A percentile compares a stretch with the other conserved stretches of the same genome.
phyloP scores from a whole-genome alignment of 2,329 filamentous ascomycete genomes.

The Aspergillus pseudoviridinutans region DNA sequence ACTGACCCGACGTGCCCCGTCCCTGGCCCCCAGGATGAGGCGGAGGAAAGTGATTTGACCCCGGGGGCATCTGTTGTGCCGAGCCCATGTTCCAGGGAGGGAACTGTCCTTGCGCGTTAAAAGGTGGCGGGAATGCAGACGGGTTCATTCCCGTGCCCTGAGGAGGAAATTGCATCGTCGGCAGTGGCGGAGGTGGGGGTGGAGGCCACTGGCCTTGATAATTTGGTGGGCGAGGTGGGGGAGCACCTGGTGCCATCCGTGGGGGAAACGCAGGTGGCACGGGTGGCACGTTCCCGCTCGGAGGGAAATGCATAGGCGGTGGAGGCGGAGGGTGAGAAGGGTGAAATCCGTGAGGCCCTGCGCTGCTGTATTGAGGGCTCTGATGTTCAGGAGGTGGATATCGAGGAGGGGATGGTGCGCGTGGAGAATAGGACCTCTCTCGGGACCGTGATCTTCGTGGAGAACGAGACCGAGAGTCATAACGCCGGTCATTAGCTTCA shows the following conservation, averaged over 20 bases:
- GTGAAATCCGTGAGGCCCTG: conserved; percentile 11
- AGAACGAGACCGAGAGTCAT: conserved; percentile 25
- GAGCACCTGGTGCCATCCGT: neutral
- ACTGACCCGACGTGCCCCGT: conserved; percentile 8
- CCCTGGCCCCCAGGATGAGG: conserved; percentile 24
- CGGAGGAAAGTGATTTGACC: conserved; percentile 31
- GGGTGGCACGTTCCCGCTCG: neutral
- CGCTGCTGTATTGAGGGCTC: conserved; percentile 2
- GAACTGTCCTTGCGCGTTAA: conserved; percentile 19
- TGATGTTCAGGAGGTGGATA: conserved; percentile 1
- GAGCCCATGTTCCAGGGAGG: conserved; percentile 18
- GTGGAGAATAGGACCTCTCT: conserved; percentile 33
- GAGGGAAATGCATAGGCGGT: conserved; percentile 6
- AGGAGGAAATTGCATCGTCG: conserved; percentile 12
- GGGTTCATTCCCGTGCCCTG: conserved; percentile 2
- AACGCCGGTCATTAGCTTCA: conserved; percentile 10
- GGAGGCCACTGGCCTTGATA: conserved; percentile 20
- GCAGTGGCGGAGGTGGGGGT: conserved; percentile 17
- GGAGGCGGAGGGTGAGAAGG: conserved; percentile 19
- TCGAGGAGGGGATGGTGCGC: conserved; percentile 17
- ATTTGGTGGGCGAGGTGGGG: conserved; percentile 16
- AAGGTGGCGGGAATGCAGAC: conserved; percentile 25
- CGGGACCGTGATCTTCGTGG: conserved; percentile 24
- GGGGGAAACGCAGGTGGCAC: conserved; percentile 1
- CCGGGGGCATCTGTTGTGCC: conserved; percentile 27